These are phyloP conservation scores for Penicillium salamii DNA, from an alignment of 495 filamentous ascomycete species.

Conservation along the genomic window DNA sequence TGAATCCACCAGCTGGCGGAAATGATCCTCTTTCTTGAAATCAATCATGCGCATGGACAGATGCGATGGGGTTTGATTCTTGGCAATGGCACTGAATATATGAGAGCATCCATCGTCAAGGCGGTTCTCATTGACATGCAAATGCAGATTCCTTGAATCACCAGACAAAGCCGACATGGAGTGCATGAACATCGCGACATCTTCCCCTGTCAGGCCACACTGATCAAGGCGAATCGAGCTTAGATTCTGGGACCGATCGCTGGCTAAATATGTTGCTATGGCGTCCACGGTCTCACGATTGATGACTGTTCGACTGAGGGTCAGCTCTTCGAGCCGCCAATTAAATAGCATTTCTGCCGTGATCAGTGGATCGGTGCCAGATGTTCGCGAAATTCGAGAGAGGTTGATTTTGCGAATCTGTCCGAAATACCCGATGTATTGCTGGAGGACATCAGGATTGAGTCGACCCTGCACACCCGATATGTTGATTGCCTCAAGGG, in stretches of 20 bases:
- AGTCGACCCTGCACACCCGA: conserved; percentile 73
- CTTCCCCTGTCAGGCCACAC: conserved; percentile 73
- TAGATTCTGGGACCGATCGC: conserved; percentile 61
- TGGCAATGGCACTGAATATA: conserved; percentile 66
- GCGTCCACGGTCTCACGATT: conserved; percentile 54
- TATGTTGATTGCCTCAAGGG: conserved; percentile 73
- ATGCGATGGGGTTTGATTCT: conserved; percentile 63
- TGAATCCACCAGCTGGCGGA: conserved; percentile 69
- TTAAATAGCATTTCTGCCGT: conserved; percentile 62
- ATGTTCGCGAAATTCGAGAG: conserved; percentile 62
- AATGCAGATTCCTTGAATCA: conserved; percentile 62
- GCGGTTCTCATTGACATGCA: conserved; percentile 78
- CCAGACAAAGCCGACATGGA: conserved; percentile 59
- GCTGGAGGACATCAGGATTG: conserved; percentile 59
- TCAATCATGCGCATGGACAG: conserved; percentile 85
- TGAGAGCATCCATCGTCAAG: conserved; percentile 69
- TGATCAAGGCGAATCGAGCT: conserved; percentile 71
- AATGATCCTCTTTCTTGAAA: conserved; percentile 73
- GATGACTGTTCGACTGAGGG: conserved; percentile 63
- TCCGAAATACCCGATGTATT: conserved; percentile 63
- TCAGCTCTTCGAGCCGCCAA: conserved; percentile 75
- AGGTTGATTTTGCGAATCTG: conserved; percentile 70
- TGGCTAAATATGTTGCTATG: conserved; percentile 61
- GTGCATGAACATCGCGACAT: conserved; percentile 74
- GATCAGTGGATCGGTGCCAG: conserved; percentile 61